Evolutionary conservation across 257 asterid genomes (phyloP).

Genomic region (Nicotiana otophora): DNA sequence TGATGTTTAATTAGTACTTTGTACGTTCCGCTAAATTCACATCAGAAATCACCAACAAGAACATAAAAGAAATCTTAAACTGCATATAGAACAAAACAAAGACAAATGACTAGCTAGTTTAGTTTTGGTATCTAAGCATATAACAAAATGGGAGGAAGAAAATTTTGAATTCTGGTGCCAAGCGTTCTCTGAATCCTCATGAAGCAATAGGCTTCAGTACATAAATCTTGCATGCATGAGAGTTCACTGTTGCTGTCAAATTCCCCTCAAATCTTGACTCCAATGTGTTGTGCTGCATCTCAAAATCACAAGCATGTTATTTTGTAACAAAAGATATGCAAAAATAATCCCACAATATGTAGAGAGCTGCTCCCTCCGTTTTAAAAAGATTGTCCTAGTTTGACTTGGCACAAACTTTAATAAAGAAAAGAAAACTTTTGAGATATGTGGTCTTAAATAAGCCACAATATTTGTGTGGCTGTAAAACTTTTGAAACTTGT

Average conservation of each 20-base stretch:
- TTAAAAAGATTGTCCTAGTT: too few species aligned
- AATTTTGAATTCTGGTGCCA: background rate
- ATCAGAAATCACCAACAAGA: too few species aligned
- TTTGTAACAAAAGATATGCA: background rate
- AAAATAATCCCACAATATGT: background rate
- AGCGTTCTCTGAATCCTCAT: constrained; percentile 5
- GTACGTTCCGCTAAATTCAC: too few species aligned
- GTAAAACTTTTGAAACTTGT: too few species aligned
- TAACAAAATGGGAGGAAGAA: background rate
- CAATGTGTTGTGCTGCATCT: constrained; percentile 63
- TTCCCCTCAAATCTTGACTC: constrained; percentile 49
- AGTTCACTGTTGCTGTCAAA: constrained; percentile 54
- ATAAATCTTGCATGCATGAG: constrained; percentile 81
- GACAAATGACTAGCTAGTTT: too few species aligned
- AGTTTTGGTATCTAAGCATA: background rate
- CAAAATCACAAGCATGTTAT: background rate
- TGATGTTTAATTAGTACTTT: too few species aligned
- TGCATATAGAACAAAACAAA: too few species aligned
- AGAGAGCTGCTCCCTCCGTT: background rate
- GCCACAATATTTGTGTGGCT: too few species aligned
- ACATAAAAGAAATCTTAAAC: too few species aligned
- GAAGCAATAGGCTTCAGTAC: constrained; percentile 45
- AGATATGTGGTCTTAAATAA: too few species aligned
- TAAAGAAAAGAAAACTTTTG: too few species aligned
- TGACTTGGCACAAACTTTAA: too few species aligned